A percentile compares a stretch with the other conserved stretches of the same genome.
Evolutionary conservation across 768 basidiomycete species (phyloP).

Genomic region (Mycena capillaripes): DNA sequence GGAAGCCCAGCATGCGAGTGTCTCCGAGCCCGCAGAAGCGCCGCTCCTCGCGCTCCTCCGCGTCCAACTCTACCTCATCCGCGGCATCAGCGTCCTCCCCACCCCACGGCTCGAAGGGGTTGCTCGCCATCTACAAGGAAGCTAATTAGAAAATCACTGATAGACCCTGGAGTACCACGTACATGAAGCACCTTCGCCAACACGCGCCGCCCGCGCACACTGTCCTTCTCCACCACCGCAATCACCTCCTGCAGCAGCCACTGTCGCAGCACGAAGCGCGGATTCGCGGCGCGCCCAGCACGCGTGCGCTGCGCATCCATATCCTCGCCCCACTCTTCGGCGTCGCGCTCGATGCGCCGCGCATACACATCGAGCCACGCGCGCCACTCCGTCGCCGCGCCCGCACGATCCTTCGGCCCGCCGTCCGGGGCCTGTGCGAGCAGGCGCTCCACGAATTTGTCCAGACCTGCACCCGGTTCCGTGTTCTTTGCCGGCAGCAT

Average conservation of each 20-base stretch:
- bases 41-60: conserved; percentile 77
- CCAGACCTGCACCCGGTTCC: conserved; percentile 42
- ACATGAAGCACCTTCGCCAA: conserved; percentile 89
- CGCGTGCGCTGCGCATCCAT: conserved; percentile 61
- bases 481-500: conserved; percentile 37
- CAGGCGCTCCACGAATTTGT: conserved; percentile 58
- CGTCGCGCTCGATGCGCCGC: conserved; percentile 67
- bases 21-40: conserved; percentile 86
- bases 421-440: conserved; percentile 64
- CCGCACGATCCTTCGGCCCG: conserved; percentile 56
- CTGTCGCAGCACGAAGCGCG: conserved; percentile 93
- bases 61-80: conserved; percentile 60
- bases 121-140: conserved; percentile 79
- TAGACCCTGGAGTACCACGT: conserved; percentile 45
- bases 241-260: conserved; percentile 98
- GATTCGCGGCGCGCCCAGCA: conserved; percentile 77
- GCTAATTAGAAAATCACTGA: too few relatives aligned
- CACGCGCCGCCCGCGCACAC: conserved; percentile 71
- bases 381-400: conserved; percentile 66
- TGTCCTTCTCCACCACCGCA: conserved; percentile 75
- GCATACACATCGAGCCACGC: conserved; percentile 78
- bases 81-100: conserved; percentile 68
- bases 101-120: conserved; percentile 91
- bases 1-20: conserved; percentile 85
- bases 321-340: conserved; percentile 60